Percentiles rank a stretch among this genome's conserved stretches.
Conservation (phyloP, 2,329 filamentous ascomycete genomes). For the Epichloe sibirici region DNA sequence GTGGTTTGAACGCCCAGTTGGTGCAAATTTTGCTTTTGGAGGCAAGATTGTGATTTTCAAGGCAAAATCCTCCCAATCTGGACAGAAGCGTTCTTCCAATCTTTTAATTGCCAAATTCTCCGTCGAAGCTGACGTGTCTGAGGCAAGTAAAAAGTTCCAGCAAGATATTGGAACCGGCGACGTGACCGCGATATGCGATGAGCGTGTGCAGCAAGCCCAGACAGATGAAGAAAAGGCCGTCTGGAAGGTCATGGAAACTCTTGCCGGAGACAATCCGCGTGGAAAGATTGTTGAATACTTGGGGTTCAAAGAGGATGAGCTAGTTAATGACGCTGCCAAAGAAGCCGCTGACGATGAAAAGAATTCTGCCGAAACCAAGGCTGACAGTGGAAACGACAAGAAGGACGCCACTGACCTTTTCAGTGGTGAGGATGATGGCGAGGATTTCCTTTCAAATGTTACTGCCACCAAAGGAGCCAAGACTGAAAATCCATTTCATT, state of each 20-base stretch:
- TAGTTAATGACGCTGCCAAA: slow-evolving; percentile 34
- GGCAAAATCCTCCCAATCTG: slow-evolving; percentile 42
- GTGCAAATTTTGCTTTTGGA: slow-evolving; percentile 88
- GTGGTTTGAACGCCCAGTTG: slow-evolving; percentile 77
- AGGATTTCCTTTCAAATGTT: slow-evolving; percentile 77
- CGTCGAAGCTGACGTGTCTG: slow-evolving; percentile 74
- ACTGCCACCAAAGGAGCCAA: slow-evolving; percentile 82
- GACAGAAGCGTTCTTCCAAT: slow-evolving; percentile 58
- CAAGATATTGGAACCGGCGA: slow-evolving; percentile 67
- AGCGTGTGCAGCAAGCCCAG: slow-evolving; percentile 60
- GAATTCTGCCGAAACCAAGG: slow-evolving; percentile 17
- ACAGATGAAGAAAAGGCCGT: slow-evolving; percentile 90
- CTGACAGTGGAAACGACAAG: slow-evolving; percentile 30
- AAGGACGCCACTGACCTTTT: slow-evolving; percentile 71
- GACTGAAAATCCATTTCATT: slow-evolving; percentile 86
- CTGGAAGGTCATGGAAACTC: slow-evolving; percentile 86
- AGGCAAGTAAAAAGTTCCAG: slow-evolving; percentile 78
- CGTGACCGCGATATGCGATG: slow-evolving; percentile 65
- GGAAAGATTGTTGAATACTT: slow-evolving; percentile 79
- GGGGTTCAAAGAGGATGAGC: slow-evolving; percentile 61
- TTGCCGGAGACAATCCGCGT: slow-evolving; percentile 76
- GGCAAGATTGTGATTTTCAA: slow-evolving; percentile 77
- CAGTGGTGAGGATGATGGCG: slow-evolving; percentile 49
- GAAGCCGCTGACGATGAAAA: slow-evolving; percentile 14
- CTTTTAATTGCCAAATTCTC: slow-evolving; percentile 80